Percentiles rank a stretch among this genome's conserved stretches.
phyloP scores from a whole-genome alignment of 2,329 filamentous ascomycete species.

The Rhinocladiella mackenziei region DNA sequence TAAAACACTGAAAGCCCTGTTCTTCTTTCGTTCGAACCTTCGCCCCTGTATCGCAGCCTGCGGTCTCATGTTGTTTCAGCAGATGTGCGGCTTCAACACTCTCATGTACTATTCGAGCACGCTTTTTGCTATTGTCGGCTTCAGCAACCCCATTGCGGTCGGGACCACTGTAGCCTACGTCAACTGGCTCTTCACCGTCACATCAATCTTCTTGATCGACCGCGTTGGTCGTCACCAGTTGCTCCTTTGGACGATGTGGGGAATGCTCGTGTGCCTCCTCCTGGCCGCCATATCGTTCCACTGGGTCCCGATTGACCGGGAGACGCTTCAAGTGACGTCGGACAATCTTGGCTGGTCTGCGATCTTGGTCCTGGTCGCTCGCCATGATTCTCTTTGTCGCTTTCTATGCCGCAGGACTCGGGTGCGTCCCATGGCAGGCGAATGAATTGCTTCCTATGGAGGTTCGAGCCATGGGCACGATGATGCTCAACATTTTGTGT shows the following conservation, averaged over 20 bases:
- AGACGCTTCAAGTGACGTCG: constrained; percentile 20
- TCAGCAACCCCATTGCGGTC: constrained; percentile 72
- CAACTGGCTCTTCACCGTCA: constrained; percentile 58
- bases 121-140: constrained; percentile 73
- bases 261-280: constrained; percentile 72
- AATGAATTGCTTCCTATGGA: constrained; percentile 76
- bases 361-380: constrained; percentile 61
- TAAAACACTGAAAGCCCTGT: constrained; percentile 38
- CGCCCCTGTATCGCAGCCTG: constrained; percentile 80
- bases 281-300: constrained; percentile 70
- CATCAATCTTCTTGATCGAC: constrained; percentile 66
- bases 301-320: constrained; percentile 46
- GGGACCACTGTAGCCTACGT: constrained; percentile 70
- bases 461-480: constrained; percentile 60
- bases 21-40: constrained; percentile 22
- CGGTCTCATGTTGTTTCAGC: constrained; percentile 79
- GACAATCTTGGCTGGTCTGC: constrained; percentile 34
- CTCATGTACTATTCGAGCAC: constrained; percentile 89
- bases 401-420: constrained; percentile 77
- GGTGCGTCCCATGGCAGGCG: constrained; percentile 93
- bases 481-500: constrained; percentile 70
- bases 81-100: constrained; percentile 85
- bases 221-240: constrained; percentile 73
- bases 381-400: constrained; percentile 81
- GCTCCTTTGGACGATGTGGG: constrained; percentile 73